Evolutionary conservation across 352 stramenopile genomes (phyloP).

Genomic region (Pythium grandisporangium): DNA sequence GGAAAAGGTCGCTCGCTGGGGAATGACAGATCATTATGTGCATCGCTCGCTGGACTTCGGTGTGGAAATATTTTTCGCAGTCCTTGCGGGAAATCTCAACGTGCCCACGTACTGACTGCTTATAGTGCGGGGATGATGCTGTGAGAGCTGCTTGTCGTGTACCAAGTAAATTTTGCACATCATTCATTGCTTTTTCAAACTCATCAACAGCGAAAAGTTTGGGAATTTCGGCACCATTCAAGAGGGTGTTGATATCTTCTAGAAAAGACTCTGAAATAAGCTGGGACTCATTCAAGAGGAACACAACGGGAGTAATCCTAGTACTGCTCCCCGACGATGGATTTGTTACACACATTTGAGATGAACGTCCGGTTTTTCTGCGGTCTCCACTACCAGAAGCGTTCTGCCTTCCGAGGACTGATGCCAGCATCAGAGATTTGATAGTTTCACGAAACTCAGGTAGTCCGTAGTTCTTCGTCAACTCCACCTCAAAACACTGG

Average conservation of each 20-base stretch:
- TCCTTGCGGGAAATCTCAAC: slow-evolving; percentile 38
- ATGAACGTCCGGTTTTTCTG: no score
- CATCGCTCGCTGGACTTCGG: slow-evolving; percentile 69
- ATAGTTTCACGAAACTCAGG: slow-evolving; percentile 86
- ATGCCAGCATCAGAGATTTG: slow-evolving; percentile 48
- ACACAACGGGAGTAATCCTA: slow-evolving; percentile 30
- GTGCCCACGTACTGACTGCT: background rate
- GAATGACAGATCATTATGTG: slow-evolving; percentile 91
- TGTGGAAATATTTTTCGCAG: slow-evolving; percentile 78
- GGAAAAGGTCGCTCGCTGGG: slow-evolving; percentile 74
- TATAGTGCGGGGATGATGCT: background rate
- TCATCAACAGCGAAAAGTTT: slow-evolving; percentile 84
- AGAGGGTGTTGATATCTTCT: slow-evolving; percentile 85
- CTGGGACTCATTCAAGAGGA: slow-evolving; percentile 81
- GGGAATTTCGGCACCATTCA: slow-evolving; percentile 79
- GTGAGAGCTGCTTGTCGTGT: slow-evolving; percentile 1
- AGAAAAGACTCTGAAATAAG: slow-evolving; percentile 80
- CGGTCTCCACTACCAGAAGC: no score
- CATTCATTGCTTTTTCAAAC: slow-evolving; percentile 66
- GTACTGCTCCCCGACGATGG: no score
- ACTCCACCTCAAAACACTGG: slow-evolving; percentile 70
- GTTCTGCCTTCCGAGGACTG: slow-evolving; percentile 26
- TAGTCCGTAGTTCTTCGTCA: slow-evolving; percentile 78
- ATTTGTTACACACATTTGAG: no score
- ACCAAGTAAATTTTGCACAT: slow-evolving; percentile 31